Conservation (phyloP, 345 rosid genomes). For the Citrus maxima region DNA sequence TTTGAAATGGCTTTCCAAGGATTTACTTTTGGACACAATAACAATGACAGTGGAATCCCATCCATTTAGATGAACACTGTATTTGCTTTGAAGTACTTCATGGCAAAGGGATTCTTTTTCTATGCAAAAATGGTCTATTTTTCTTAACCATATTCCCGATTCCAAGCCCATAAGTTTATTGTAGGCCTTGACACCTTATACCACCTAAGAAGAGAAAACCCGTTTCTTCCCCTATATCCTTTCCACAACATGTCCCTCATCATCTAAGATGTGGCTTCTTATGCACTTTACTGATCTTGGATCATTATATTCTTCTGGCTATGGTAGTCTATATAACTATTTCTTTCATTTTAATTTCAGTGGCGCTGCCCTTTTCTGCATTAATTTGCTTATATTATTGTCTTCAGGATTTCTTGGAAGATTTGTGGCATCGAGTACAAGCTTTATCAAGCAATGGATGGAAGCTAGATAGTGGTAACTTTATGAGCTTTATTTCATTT, state of each 20-base stretch:
- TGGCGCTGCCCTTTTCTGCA: background rate
- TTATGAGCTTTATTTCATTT: conserved; percentile 2
- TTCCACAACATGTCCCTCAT: background rate
- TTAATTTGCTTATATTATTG: conserved; percentile 9
- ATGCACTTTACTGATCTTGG: background rate
- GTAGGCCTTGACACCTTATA: background rate
- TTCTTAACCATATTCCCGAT: background rate
- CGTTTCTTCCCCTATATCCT: background rate
- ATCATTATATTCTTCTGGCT: background rate
- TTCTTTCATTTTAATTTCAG: background rate
- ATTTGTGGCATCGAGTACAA: conserved; percentile 77
- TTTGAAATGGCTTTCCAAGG: background rate
- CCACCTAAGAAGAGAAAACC: background rate
- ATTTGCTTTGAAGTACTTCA: background rate
- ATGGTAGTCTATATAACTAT: background rate
- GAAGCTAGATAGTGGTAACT: conserved; percentile 89
- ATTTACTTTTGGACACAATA: background rate
- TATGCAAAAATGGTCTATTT: background rate
- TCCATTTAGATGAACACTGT: background rate
- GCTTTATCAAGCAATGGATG: conserved; percentile 73
- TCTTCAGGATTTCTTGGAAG: conserved; percentile 93
- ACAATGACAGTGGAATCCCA: background rate
- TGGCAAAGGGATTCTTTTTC: background rate
- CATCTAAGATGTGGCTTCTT: background rate
- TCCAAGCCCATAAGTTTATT: background rate